Evolutionary conservation across 129 eudicot species (phyloP).

Genomic region (Lactuca saligna): DNA sequence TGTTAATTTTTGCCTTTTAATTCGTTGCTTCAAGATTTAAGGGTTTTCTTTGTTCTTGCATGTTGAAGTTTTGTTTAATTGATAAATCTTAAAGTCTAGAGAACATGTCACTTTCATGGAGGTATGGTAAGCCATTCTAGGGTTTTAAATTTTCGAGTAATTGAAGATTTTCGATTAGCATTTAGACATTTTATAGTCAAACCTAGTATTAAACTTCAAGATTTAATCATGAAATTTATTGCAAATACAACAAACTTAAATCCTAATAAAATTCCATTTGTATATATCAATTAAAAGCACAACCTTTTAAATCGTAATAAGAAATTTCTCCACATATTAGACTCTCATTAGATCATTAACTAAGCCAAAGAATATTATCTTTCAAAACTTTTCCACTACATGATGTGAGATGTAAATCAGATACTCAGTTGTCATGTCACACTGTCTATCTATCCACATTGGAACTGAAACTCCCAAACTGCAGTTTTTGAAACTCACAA

Average conservation of each 20-base stretch:
- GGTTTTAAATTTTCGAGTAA: conserved; percentile 29
- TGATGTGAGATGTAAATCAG: background rate
- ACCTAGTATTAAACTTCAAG: conserved; percentile 17
- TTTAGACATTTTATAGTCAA: conserved; percentile 13
- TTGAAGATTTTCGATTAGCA: background rate
- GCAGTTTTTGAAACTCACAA: background rate
- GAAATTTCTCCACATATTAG: background rate
- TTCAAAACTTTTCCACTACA: background rate
- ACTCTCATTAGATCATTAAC: background rate
- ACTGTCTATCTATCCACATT: background rate
- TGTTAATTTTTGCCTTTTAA: background rate
- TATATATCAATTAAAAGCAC: background rate
- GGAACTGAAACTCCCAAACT: background rate
- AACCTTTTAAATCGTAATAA: conserved; percentile 1
- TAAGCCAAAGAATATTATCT: background rate
- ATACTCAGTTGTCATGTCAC: background rate
- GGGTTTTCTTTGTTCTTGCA: conserved; percentile 14
- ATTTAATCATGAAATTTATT: conserved; percentile 4
- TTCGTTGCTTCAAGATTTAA: conserved; percentile 19
- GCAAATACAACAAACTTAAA: conserved; percentile 5
- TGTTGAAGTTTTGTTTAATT: conserved; percentile 14
- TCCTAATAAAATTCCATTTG: conserved; percentile 11
- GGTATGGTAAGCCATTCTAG: conserved; percentile 25
- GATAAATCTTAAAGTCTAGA: background rate
- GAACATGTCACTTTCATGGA: conserved; percentile 24